Percentiles rank a stretch among this genome's conserved stretches.
These are phyloP conservation scores for Yueomyces sp. DNA, from an alignment of 1,139 yeast genomes.

Conservation along the genomic window DNA sequence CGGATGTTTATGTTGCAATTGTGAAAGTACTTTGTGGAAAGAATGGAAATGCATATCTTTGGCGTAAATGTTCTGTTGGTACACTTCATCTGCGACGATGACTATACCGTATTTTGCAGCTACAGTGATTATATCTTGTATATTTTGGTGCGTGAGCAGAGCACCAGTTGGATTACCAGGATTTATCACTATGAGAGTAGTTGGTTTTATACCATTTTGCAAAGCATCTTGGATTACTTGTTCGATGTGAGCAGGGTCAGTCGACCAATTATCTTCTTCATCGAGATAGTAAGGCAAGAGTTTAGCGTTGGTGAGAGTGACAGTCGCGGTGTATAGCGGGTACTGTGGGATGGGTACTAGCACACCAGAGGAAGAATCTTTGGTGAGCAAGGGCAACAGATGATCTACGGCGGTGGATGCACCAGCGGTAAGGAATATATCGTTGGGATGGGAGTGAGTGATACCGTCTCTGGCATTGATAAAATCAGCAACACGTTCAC, in stretches of 20 bases:
- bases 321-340: conserved; percentile 87
- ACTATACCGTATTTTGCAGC: conserved; percentile 80
- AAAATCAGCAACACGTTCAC: conserved; percentile 71
- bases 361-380: conserved; percentile 63
- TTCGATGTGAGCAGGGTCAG: conserved; percentile 57
- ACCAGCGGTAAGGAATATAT: conserved; percentile 79
- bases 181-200: conserved; percentile 82
- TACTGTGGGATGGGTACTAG: conserved; percentile 96
- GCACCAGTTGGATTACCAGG: conserved; percentile 99
- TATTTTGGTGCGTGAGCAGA: conserved; percentile 50
- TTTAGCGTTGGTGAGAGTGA: conserved; percentile 68
- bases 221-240: conserved; percentile 39
- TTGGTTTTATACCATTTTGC: conserved; percentile 46
- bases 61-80: conserved; percentile 78
- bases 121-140: conserved; percentile 55
- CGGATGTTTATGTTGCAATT: conserved; percentile 42
- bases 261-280: conserved; percentile 74
- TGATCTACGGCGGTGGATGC: conserved; percentile 86
- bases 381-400: conserved; percentile 56
- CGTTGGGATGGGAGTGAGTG: conserved; percentile 42
- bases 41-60: conserved; percentile 43
- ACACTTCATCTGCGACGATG: conserved; percentile 95
- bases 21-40: conserved; percentile 53
- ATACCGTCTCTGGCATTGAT: conserved; percentile 60
- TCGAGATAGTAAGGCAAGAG: conserved; percentile 83